These are phyloP conservation scores for Eucalyptus polyanthemos DNA, from an alignment of 345 rosid genomes.

Conservation along the genomic window DNA sequence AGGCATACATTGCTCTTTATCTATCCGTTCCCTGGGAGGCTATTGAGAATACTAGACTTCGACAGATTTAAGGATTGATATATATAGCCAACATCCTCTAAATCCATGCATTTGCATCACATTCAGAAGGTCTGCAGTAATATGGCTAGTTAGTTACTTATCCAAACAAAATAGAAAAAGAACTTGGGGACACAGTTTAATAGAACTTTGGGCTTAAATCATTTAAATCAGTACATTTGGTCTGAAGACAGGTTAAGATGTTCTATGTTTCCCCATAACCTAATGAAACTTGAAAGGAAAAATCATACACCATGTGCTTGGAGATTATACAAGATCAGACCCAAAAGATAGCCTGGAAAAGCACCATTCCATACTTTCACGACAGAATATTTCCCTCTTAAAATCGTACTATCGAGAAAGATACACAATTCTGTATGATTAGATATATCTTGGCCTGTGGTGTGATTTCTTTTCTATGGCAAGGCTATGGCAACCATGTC, in stretches of 20 bases:
- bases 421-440: background rate
- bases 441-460: background rate
- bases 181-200: background rate
- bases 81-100: background rate
- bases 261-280: background rate
- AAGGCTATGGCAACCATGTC: conserved; percentile 83
- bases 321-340: background rate
- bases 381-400: background rate
- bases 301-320: background rate
- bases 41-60: background rate
- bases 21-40: background rate
- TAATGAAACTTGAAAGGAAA: background rate
- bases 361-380: background rate
- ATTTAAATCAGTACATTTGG: background rate
- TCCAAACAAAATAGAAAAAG: background rate
- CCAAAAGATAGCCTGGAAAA: background rate
- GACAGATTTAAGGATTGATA: background rate
- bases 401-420: background rate
- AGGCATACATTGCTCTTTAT: background rate
- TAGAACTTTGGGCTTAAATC: background rate
- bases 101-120: background rate
- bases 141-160: background rate
- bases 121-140: background rate
- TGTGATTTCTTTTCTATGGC: background rate
- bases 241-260: background rate